phyloP scores from a whole-genome alignment of 78 protist species.

The Planoprotostelium fungivorum region DNA sequence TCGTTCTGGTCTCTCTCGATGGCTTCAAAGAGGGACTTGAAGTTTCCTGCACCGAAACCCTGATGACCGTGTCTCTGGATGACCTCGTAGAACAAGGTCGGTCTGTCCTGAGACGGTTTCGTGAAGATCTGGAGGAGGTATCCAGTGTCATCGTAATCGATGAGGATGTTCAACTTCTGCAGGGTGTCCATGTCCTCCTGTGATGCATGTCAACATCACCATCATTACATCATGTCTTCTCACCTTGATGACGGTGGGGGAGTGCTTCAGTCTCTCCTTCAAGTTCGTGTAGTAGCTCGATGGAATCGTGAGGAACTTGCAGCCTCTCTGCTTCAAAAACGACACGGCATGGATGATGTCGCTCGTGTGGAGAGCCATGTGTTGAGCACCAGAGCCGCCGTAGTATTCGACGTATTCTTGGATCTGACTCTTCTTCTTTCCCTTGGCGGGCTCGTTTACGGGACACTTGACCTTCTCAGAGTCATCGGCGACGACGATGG shows the following conservation, averaged over 20 bases:
- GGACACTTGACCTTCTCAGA: slow-evolving; percentile 65
- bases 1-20: too few relatives aligned
- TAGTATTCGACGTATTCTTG: slow-evolving; percentile 89
- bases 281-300: slow-evolving; percentile 64
- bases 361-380: slow-evolving; percentile 76
- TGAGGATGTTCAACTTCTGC: slow-evolving; percentile 69
- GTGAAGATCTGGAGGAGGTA: slow-evolving; percentile 93
- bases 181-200: slow-evolving; percentile 69
- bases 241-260: slow-evolving; percentile 40
- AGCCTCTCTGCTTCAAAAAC: slow-evolving; percentile 69
- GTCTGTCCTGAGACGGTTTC: slow-evolving; percentile 81
- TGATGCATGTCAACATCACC: background rate
- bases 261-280: slow-evolving; percentile 31
- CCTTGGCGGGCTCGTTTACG: slow-evolving; percentile 94
- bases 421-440: slow-evolving; percentile 72
- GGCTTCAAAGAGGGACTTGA: too few relatives aligned
- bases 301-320: slow-evolving; percentile 81
- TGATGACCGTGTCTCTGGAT: slow-evolving; percentile 74
- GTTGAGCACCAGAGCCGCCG: slow-evolving; percentile 94
- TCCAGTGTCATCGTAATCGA: slow-evolving; percentile 90
- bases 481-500: slow-evolving; percentile 79
- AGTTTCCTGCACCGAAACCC: slow-evolving; percentile 91
- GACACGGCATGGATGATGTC: slow-evolving; percentile 64
- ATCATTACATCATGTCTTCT: background rate
- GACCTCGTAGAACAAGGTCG: slow-evolving; percentile 90